These are phyloP conservation scores for Pseudogymnoascus sp. DNA, from an alignment of 2,329 filamentous ascomycete species.

Conservation along the genomic window DNA sequence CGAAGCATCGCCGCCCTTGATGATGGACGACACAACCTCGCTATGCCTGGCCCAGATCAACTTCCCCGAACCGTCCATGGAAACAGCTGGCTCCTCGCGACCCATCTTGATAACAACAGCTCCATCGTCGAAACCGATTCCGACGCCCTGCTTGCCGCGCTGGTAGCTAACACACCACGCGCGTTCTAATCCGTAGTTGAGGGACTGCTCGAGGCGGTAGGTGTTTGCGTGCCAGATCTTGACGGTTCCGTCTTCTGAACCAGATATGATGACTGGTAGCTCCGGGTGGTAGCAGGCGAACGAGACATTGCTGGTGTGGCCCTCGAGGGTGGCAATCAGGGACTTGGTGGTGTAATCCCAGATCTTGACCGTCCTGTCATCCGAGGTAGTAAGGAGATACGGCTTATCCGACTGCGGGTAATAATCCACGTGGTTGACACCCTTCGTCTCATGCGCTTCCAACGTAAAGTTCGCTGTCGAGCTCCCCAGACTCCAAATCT, in stretches of 20 bases:
- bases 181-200: constrained; percentile 92
- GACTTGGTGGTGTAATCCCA: constrained; percentile 99
- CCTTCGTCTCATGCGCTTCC: constrained; percentile 94
- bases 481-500: constrained; percentile 95
- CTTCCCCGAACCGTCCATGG: constrained; percentile 94
- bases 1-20: constrained; percentile 79
- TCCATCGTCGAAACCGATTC: constrained; percentile 95
- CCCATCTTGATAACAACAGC: constrained; percentile 97
- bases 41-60: constrained; percentile 94
- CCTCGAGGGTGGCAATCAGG: constrained; percentile 90
- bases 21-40: constrained; percentile 89
- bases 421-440: constrained; percentile 96
- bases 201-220: constrained; percentile 88
- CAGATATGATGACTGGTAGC: constrained; percentile 92
- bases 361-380: constrained; percentile 93
- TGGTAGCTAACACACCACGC: constrained; percentile 98
- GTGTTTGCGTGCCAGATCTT: constrained; percentile 99
- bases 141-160: constrained; percentile 86
- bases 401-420: constrained; percentile 68
- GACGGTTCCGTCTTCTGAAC: constrained; percentile 93
- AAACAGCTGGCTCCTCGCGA: constrained; percentile 92
- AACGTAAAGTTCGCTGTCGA: constrained; percentile 94
- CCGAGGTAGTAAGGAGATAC: constrained; percentile 92
- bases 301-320: constrained; percentile 95
- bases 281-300: constrained; percentile 98